phyloP scores from a whole-genome alignment of 2,329 filamentous ascomycete genomes.

The Polytolypa hystricis region DNA sequence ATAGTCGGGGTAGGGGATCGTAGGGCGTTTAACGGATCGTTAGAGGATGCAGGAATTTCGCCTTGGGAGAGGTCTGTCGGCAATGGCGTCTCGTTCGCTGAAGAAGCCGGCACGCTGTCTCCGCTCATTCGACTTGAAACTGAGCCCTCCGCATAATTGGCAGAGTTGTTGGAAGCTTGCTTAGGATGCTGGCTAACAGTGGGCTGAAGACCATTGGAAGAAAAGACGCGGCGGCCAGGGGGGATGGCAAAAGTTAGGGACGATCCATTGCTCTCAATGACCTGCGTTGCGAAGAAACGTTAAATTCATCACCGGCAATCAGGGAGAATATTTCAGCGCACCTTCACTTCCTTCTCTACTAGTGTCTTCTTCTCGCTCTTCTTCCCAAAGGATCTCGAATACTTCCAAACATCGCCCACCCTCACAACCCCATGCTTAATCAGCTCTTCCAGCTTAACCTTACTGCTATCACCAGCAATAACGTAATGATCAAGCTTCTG shows the following conservation, averaged over 20 bases:
- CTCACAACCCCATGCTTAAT: conserved; percentile 25
- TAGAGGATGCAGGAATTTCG: no score
- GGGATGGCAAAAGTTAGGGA: conserved; percentile 29
- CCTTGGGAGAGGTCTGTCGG: no score
- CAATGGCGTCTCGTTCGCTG: no score
- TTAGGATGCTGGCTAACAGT: no score
- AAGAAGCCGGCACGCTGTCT: no score
- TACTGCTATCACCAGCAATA: conserved; percentile 32
- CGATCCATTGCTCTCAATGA: conserved; percentile 23
- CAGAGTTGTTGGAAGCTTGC: no score
- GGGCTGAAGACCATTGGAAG: conserved; percentile 11
- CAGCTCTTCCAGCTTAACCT: conserved; percentile 28
- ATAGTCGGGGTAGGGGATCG: no score
- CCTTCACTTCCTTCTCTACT: conserved; percentile 34
- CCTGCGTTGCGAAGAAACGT: conserved; percentile 15
- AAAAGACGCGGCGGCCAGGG: conserved; percentile 26
- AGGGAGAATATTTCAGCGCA: conserved; percentile 14
- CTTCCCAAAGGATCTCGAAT: conserved; percentile 13
- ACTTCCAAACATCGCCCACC: conserved; percentile 33
- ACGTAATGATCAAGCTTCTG: conserved; percentile 25
- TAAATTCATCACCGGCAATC: not conserved
- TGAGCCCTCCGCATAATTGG: no score
- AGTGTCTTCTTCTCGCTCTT: conserved; percentile 18
- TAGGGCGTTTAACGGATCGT: no score
- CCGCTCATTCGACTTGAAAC: no score